A percentile compares a stretch with the other conserved stretches of the same genome.
These are phyloP conservation scores for Ministeria vibrans DNA, from an alignment of 78 protist genomes.

Conservation along the genomic window DNA sequence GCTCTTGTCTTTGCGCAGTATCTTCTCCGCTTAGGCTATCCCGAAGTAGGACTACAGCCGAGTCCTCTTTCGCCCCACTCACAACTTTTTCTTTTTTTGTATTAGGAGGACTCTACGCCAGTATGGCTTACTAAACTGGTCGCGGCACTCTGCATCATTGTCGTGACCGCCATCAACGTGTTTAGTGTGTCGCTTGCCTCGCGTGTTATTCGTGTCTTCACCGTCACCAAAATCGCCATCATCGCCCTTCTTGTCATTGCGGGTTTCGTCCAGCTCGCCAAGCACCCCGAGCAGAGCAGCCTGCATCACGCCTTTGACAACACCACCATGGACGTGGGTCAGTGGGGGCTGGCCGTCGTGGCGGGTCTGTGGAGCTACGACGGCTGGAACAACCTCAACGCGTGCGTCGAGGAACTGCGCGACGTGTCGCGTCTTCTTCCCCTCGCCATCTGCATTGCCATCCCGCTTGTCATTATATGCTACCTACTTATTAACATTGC, in stretches of 20 bases:
- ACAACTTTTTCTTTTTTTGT: too few relatives aligned
- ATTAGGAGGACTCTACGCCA: too few relatives aligned
- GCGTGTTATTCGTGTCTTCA: not conserved
- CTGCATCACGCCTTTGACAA: not conserved
- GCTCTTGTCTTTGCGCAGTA: conserved; percentile 5
- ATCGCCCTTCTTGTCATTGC: not conserved
- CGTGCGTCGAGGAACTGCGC: conserved; percentile 7
- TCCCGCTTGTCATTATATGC: conserved; percentile 2
- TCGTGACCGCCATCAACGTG: not conserved
- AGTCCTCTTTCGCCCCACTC: not conserved
- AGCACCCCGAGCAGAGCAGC: not conserved
- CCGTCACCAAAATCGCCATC: not conserved
- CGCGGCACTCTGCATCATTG: too few relatives aligned
- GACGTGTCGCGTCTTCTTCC: conserved; percentile 5
- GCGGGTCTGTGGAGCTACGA: conserved; percentile 32
- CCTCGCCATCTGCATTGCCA: conserved; percentile 16
- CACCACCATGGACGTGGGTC: not conserved
- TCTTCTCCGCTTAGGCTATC: not conserved
- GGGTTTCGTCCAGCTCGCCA: not conserved
- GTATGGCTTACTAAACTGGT: too few relatives aligned
- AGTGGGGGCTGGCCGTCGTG: conserved; percentile 10
- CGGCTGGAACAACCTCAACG: conserved; percentile 36
- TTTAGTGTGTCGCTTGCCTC: not conserved
- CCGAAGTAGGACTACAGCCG: not conserved
- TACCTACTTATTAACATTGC: conserved; percentile 22